Base-by-base conservation (phyloP, 192 early-diverging fungal species). In the Rhizoclosmatium sp. region DNA sequence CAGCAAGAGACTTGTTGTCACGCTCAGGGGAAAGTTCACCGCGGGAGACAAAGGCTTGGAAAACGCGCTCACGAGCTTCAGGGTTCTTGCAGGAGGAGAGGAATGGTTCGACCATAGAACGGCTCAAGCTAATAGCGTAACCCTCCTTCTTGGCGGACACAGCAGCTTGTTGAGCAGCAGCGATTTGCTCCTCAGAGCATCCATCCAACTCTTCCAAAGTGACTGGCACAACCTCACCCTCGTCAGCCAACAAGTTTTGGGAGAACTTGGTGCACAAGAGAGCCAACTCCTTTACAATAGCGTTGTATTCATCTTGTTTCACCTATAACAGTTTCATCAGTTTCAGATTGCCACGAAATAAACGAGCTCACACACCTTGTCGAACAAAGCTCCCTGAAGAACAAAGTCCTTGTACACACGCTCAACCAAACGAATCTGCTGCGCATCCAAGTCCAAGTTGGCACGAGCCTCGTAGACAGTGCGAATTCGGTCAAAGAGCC, bases 1-100 rank as follows among this genome's bases (percentile, higher is more conserved):
- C 61, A 23, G 61, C 61, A 7, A 64, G 61, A 9, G 40, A 9
- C 61, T 64, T 64, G 40, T 64, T 64, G 61, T 64, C 61, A 23
- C 61, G 61, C 51, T 7, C 51, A 7, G 51, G 51, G 61, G 61
- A 9, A 0, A 64, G 61, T 23, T 64, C 61, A 9, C 61, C 61
- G 40, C 61, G 61, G 5, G n/a, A 39, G 14, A 39, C 40, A 21
- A 64, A 64, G 61, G 61, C 61, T 9, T 9, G 5, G 21, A 64
- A 64, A 7, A 64, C 61, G 61, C 61, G 61, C 61, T 64, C 61
- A 23, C 61, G 61, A 5, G 61, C 61, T 7, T 9, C 61, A 21
- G 61, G 10, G 61, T 64, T 23, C 21, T 7, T 7, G 21, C 61
- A 64, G 14, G 61, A 9, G 0, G 61, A 5, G 61, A 64, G 61